Evolutionary conservation across 345 rosid species (phyloP), one percentile per base, ranked within the genome.

Genomic region (Heritiera fomes): DNA sequence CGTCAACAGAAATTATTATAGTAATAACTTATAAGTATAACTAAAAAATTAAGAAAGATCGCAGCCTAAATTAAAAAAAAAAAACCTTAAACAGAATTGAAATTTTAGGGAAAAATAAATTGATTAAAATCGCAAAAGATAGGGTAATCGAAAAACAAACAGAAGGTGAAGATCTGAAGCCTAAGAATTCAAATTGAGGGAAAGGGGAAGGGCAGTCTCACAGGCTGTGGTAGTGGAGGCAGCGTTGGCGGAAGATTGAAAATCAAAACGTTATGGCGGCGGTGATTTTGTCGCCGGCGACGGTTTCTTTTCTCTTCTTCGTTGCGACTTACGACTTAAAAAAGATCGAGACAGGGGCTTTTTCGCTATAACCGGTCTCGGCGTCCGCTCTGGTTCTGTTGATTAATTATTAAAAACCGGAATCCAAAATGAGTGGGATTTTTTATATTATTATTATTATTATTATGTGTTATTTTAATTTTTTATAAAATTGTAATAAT

Each of bases 331-430:
- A 41, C 12, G 8, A 52, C 46, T 34, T 17, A 41, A 6, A 4
- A 70, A 70, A n/a, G 61, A 71, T 30, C 50, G 73, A 15, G 5
- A 43, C 52, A 17, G n/a, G 61, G 75, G 61, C 46, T 71, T 72
- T 55, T 1, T 52, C 50, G 56, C 52, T 65, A 41, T 8, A 9
- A 72, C 28, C 47, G 34, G 30, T 52, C 75, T 46, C 8, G n/a
- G 23, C 41, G 28, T 38, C 23, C 45, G 75, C 75, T 50, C 23
- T 14, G 60, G 45, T 32, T 0, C 28, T 20, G 40, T 7, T 7
- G 67, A 28, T 28, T n/a, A 66, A 18, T 41, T 40, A 65, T 17
- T 13, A 40, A 65, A 38, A 32, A 32, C 1, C 64, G 2, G 4
- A 23, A 60, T 10, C 34, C 12, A 15, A 65, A 65, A 8, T 65